Conservation (phyloP, 2,329 filamentous ascomycete genomes). For the Malbranchea cinnamomea region DNA sequence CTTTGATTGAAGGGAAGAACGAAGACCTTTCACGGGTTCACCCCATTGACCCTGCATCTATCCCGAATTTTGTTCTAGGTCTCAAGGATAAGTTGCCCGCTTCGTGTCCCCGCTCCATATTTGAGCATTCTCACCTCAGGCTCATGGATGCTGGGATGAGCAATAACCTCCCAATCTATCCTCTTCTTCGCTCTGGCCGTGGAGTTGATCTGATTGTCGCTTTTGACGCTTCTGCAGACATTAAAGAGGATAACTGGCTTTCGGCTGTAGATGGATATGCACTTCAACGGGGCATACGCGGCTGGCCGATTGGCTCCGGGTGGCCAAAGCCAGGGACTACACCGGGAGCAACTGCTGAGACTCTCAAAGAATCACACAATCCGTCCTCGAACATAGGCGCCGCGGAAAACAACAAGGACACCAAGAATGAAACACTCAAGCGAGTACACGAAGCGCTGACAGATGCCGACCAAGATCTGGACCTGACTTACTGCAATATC, state of each 20-base stretch:
- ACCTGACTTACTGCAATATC: slow-evolving; percentile 70
- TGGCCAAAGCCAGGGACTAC: slow-evolving; percentile 51
- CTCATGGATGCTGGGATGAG: slow-evolving; percentile 98
- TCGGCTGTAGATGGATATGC: slow-evolving; percentile 89
- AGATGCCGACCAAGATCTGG: no score
- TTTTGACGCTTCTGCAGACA: slow-evolving; percentile 89
- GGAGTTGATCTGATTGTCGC: slow-evolving; percentile 81
- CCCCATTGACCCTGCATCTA: slow-evolving; percentile 77
- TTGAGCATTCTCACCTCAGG: slow-evolving; percentile 55
- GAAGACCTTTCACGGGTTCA: slow-evolving; percentile 82
- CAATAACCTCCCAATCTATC: slow-evolving; percentile 94
- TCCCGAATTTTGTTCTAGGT: slow-evolving; percentile 78
- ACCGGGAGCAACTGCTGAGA: slow-evolving; percentile 43
- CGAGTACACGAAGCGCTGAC: slow-evolving; percentile 8
- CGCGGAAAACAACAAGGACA: slow-evolving; percentile 50
- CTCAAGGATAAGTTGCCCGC: slow-evolving; percentile 61
- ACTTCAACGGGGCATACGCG: slow-evolving; percentile 73
- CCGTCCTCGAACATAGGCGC: slow-evolving; percentile 44
- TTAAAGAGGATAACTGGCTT: slow-evolving; percentile 91
- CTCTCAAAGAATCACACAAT: slow-evolving; percentile 55
- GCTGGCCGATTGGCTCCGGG: slow-evolving; percentile 88
- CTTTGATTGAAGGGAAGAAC: slow-evolving; percentile 66
- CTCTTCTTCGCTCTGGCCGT: slow-evolving; percentile 72
- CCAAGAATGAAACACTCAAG: slow-evolving; percentile 21
- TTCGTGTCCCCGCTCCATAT: slow-evolving; percentile 64